Evolutionary conservation across 106 monocot genomes (phyloP), one percentile per base, ranked within the genome.

Genomic region (Apostasia shenzhenica): DNA sequence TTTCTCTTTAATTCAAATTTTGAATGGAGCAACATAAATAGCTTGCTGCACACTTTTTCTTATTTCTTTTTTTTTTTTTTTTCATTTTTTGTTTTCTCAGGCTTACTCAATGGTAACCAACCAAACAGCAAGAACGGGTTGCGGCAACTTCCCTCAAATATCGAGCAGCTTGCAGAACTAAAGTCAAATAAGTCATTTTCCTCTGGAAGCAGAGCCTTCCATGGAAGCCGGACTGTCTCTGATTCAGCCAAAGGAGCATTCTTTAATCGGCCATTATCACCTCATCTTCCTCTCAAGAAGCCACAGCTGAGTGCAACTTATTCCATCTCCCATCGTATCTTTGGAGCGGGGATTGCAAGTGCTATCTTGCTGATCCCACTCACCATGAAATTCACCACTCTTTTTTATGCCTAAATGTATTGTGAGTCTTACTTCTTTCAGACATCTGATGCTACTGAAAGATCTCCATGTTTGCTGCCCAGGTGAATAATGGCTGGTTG

Each of bases 241-340:
- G 72, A 72, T 37, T 67, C 88, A 7, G 46, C 57, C 14, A 84
- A 77, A 54, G 84, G 53, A 53, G 70, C 66, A 41, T 67, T 55
- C 37, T 54, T 75, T 12, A 89, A 89, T 56, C 85, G 89, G 9
- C 89, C 89, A 48, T 67, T 89, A 42, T 89, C 89, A n/a, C 82
- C 89, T 54, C 85, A 89, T 75, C 75, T 89, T 41, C 80, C 79
- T 53, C 39, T 85, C 43, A 89, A 89, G 77, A 89, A 89, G 73
- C 85, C 89, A 41, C 89, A 89, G 71, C 61, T 89, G 48, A 71
- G 77, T 54, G 89, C 89, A 4, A 82, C 89, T 8, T 89, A 79
- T 45, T 89, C 89, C 4, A 89, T 89, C 46, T 89, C 89, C 4
- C 89, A 89, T 64, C 79, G 85, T 14, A 89, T 84, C 48, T 81